Conservation (phyloP, 2,329 filamentous ascomycete genomes). For the Diaporthe citri region DNA sequence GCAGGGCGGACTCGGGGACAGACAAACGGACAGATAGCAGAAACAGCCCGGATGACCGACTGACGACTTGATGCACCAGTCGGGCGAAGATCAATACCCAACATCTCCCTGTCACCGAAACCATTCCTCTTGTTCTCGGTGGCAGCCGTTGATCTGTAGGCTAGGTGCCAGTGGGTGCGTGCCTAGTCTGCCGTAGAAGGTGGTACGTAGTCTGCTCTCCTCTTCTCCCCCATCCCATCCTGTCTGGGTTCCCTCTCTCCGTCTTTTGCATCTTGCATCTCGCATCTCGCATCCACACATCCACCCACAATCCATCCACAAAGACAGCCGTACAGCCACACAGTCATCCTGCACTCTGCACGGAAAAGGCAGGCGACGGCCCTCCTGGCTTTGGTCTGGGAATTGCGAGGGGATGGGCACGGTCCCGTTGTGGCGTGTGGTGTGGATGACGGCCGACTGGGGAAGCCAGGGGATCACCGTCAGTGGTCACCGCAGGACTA, state of each 20-base stretch:
- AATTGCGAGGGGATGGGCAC: constrained; percentile 21
- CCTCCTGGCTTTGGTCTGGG: constrained; percentile 7
- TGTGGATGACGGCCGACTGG: constrained; percentile 28
- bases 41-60: background rate
- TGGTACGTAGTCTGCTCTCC: background rate
- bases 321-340: background rate
- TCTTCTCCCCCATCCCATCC: background rate
- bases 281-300: background rate
- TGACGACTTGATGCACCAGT: background rate
- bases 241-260: background rate
- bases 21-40: background rate
- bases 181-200: background rate
- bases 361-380: background rate
- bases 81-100: constrained; percentile 13
- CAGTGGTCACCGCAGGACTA: background rate
- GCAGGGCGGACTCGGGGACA: background rate
- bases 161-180: background rate
- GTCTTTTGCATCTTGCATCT: background rate
- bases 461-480: constrained; percentile 22
- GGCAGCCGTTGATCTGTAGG: constrained; percentile 7
- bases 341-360: constrained; percentile 1
- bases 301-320: background rate
- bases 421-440: constrained; percentile 28
- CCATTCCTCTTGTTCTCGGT: constrained; percentile 4
- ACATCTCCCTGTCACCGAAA: constrained; percentile 12